Conservation (phyloP, 2,329 filamentous ascomycete genomes). For the Zymoseptoria tritici region DNA sequence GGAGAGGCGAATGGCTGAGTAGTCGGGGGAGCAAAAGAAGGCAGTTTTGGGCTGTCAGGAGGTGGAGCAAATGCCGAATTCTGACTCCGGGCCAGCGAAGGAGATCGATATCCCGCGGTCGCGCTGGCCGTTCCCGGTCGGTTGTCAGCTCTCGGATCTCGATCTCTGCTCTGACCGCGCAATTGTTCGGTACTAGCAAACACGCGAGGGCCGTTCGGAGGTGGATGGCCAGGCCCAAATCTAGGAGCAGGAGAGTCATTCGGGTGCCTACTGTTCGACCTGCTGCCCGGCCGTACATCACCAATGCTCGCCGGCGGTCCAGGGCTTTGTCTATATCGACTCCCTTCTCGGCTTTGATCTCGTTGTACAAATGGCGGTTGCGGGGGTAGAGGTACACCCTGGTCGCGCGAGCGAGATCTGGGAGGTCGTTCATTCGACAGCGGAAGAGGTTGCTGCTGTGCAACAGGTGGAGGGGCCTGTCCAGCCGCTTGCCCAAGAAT, state of each 20-base stretch:
- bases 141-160: slow-evolving; percentile 10
- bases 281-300: slow-evolving; percentile 15
- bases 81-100: slow-evolving; percentile 8
- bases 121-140: slow-evolving; percentile 23
- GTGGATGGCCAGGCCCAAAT: slow-evolving; percentile 6
- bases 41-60: background rate
- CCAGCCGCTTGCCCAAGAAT: slow-evolving; percentile 49
- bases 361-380: slow-evolving; percentile 29
- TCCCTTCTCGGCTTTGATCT: slow-evolving; percentile 24
- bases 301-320: slow-evolving; percentile 25
- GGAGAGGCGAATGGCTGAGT: slow-evolving; percentile 9
- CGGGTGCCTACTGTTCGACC: slow-evolving; percentile 11
- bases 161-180: slow-evolving; percentile 25
- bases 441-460: slow-evolving; percentile 6
- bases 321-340: slow-evolving; percentile 24
- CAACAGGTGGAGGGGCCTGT: slow-evolving; percentile 10
- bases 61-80: background rate
- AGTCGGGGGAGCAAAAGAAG: slow-evolving; percentile 1
- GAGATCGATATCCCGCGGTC: slow-evolving; percentile 8
- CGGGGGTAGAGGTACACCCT: slow-evolving; percentile 17
- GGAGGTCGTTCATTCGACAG: background rate
- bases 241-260: slow-evolving; percentile 16
- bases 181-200: slow-evolving; percentile 30
- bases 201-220: slow-evolving; percentile 17
- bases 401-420: slow-evolving; percentile 1